Conservation (phyloP, 2,329 filamentous ascomycete species). For the Calonectria ilicicola region DNA sequence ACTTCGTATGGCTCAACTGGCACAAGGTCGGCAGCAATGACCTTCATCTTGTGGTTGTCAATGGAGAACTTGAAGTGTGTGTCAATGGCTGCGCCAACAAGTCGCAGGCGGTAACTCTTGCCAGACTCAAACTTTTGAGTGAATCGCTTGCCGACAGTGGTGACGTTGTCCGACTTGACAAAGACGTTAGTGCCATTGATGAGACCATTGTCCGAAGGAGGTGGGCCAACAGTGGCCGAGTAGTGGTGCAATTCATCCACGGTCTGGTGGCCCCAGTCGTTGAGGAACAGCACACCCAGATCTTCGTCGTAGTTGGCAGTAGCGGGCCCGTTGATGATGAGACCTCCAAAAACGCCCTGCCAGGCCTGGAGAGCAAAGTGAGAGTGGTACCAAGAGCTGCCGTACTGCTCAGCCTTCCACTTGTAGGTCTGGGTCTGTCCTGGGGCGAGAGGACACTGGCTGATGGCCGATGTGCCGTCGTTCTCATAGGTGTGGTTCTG, state of each 20-base stretch:
- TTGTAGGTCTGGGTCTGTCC: conserved; percentile 54
- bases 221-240: conserved; percentile 47
- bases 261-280: conserved; percentile 67
- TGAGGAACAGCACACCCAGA: conserved; percentile 68
- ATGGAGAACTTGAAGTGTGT: conserved; percentile 62
- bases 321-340: conserved; percentile 68
- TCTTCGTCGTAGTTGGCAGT: conserved; percentile 73
- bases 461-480: conserved; percentile 67
- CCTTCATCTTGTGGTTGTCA: conserved; percentile 67
- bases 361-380: conserved; percentile 36
- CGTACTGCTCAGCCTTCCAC: conserved; percentile 29
- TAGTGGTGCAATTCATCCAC: conserved; percentile 51
- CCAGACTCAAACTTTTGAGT: conserved; percentile 54
- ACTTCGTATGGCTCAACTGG: conserved; percentile 67
- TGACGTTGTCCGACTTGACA: conserved; percentile 39
- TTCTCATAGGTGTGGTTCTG: conserved; percentile 65
- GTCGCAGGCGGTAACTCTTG: conserved; percentile 58
- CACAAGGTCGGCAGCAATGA: conserved; percentile 70
- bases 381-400: conserved; percentile 34
- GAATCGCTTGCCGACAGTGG: conserved; percentile 47
- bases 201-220: conserved; percentile 57
- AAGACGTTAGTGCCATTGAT: conserved; percentile 58
- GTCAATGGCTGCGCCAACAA: conserved; percentile 61
- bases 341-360: conserved; percentile 32
- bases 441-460: conserved; percentile 63